phyloP scores from a whole-genome alignment of 345 rosid genomes.

The Pugionium cornutum region DNA sequence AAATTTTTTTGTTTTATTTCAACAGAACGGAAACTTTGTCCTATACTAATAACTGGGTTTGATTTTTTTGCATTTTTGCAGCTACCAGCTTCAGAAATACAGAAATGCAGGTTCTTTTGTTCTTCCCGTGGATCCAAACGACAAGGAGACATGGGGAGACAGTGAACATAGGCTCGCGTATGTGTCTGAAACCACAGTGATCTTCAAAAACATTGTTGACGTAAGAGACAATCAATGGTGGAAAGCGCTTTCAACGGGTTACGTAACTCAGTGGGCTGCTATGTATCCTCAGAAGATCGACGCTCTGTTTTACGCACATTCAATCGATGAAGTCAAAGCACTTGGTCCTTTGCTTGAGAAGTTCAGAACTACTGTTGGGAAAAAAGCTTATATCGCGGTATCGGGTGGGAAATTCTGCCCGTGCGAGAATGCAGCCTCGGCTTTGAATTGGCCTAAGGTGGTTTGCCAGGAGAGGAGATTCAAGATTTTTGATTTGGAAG shows the following conservation, averaged over 20 bases:
- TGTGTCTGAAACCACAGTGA: conserved; percentile 92
- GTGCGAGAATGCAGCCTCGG: conserved; percentile 75
- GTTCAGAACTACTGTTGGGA: conserved; percentile 80
- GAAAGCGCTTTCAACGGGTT: conserved; percentile 84
- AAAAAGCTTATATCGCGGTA: conserved; percentile 81
- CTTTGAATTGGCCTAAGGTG: conserved; percentile 71
- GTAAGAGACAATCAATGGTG: conserved; percentile 98
- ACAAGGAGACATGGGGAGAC: conserved; percentile 97
- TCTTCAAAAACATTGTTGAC: conserved; percentile 89
- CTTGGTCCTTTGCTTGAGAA: conserved; percentile 81
- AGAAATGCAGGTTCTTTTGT: conserved; percentile 89
- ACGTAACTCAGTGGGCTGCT: conserved; percentile 94
- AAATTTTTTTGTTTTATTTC: not conserved
- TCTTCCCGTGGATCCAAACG: conserved; percentile 83
- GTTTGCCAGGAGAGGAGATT: conserved; percentile 86
- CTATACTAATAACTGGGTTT: conserved; percentile 8
- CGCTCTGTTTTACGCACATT: conserved; percentile 89
- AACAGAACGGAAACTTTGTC: conserved; percentile 4
- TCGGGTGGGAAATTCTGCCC: conserved; percentile 86
- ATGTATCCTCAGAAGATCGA: conserved; percentile 95
- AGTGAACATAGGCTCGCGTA: conserved; percentile 97
- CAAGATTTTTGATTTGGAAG: conserved; percentile 80
- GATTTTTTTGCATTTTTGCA: conserved; percentile 38
- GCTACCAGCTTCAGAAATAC: conserved; percentile 97
- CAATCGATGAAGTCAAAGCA: conserved; percentile 67